These are phyloP conservation scores for Clonostachys solani DNA, from an alignment of 2,329 filamentous ascomycete genomes.

Conservation along the genomic window DNA sequence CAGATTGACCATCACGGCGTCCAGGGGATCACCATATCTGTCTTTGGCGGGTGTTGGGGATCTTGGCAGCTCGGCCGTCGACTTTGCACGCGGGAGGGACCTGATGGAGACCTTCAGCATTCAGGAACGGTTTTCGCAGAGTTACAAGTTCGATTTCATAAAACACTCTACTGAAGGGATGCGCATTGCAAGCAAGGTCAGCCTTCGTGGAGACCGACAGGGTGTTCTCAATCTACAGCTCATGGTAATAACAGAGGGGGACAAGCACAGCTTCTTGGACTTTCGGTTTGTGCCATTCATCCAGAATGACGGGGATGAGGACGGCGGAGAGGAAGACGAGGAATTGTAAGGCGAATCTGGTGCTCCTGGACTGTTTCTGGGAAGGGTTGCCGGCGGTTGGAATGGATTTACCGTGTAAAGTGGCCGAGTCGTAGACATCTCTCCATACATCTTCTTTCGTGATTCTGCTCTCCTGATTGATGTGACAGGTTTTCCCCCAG, in stretches of 20 bases:
- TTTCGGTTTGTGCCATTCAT: conserved; percentile 76
- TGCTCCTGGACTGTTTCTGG: too few species aligned
- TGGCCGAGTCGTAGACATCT: too few species aligned
- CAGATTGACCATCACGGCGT: conserved; percentile 64
- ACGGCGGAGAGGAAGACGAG: conserved; percentile 23
- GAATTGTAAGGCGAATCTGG: conserved; percentile 2
- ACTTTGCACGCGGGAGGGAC: conserved; percentile 59
- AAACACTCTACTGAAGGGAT: conserved; percentile 89
- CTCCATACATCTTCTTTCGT: too few species aligned
- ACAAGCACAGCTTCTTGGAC: conserved; percentile 70
- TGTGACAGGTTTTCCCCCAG: too few species aligned
- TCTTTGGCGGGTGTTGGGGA: conserved; percentile 62
- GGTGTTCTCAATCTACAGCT: conserved; percentile 94
- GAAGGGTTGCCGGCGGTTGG: too few species aligned
- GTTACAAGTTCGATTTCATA: conserved; percentile 83
- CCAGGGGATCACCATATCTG: conserved; percentile 64
- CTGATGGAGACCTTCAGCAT: conserved; percentile 75
- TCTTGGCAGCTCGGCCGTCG: conserved; percentile 59
- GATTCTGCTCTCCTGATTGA: too few species aligned
- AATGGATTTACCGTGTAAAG: too few species aligned
- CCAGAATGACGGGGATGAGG: conserved; percentile 51
- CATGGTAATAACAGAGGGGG: conserved; percentile 82
- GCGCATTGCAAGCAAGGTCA: conserved; percentile 88
- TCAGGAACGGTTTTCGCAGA: conserved; percentile 55
- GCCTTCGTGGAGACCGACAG: conserved; percentile 79